Conservation (phyloP, 2,329 filamentous ascomycete genomes). For the Geosmithia morbida region DNA sequence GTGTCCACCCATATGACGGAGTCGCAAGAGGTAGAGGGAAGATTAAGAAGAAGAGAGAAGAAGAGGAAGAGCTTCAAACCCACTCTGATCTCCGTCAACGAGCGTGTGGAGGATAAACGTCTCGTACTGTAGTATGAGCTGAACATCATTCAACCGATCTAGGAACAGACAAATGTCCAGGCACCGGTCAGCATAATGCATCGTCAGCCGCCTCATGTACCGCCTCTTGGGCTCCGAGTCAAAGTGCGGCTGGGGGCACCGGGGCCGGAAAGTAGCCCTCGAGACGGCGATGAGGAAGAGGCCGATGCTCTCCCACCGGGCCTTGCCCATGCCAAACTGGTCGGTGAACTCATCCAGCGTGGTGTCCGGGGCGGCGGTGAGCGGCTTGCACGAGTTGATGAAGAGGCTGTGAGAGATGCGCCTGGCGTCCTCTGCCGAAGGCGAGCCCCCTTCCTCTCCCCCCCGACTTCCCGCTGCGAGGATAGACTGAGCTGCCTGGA, state of each 20-base stretch:
- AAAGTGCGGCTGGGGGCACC: conserved; percentile 3
- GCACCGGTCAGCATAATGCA: conserved; percentile 8
- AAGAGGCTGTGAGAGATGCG: conserved; percentile 3
- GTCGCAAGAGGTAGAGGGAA: no score
- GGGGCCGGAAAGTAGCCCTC: conserved; percentile 8
- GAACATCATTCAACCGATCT: conserved; percentile 25
- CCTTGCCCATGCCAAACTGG: no score
- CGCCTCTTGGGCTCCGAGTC: conserved; percentile 5
- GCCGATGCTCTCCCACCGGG: conserved; percentile 10
- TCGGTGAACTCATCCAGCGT: conserved; percentile 3
- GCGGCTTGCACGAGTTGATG: conserved; percentile 2
- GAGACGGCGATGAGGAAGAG: conserved; percentile 9
- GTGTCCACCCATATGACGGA: no score
- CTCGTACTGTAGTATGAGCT: conserved; percentile 28
- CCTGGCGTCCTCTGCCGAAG: neutral
- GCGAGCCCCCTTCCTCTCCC: no score
- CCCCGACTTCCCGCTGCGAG: no score
- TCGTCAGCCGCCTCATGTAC: conserved; percentile 6
- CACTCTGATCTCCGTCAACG: conserved; percentile 27
- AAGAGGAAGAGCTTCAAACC: conserved; percentile 18
- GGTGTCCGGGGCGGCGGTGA: conserved; percentile 1
- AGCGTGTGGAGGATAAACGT: conserved; percentile 28
- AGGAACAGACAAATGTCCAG: conserved; percentile 10
- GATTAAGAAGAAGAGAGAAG: no score
- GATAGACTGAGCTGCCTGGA: neutral